These are phyloP conservation scores for Phellopilus nigrolimitatus DNA, from an alignment of 1,284 basidiomycete genomes.

Conservation along the genomic window DNA sequence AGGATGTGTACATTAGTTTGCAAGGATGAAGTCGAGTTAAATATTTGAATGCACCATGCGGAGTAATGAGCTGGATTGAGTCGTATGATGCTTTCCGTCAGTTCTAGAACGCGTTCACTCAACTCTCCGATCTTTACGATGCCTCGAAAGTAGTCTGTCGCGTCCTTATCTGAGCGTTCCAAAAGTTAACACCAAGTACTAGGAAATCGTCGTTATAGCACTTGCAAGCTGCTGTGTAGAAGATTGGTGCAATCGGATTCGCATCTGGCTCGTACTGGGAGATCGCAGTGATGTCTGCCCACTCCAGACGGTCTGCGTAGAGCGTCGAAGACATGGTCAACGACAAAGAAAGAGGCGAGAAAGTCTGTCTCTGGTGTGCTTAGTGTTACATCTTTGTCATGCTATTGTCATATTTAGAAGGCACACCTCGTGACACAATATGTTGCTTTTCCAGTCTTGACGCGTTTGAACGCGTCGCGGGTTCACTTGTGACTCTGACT, in stretches of 20 bases:
- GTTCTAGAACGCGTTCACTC: conserved; percentile 72
- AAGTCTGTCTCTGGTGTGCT: too few relatives aligned
- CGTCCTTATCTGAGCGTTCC: conserved; percentile 71
- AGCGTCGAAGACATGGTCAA: conserved; percentile 26
- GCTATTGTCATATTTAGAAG: too few relatives aligned
- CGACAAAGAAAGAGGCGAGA: too few relatives aligned
- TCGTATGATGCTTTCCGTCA: conserved; percentile 83
- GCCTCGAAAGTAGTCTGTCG: conserved; percentile 87
- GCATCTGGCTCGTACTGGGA: conserved; percentile 72
- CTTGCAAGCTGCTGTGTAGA: conserved; percentile 84
- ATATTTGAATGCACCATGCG: conserved; percentile 63
- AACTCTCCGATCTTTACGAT: conserved; percentile 73
- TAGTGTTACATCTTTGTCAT: too few relatives aligned
- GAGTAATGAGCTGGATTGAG: conserved; percentile 93
- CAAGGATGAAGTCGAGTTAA: conserved; percentile 11
- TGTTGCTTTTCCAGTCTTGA: too few relatives aligned
- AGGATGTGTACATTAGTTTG: conserved; percentile 7
- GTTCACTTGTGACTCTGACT: too few relatives aligned
- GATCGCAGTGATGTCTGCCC: conserved; percentile 76
- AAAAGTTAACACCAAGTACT: conserved; percentile 13
- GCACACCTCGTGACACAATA: too few relatives aligned
- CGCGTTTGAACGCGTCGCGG: too few relatives aligned
- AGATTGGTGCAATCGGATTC: conserved; percentile 81
- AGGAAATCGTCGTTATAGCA: conserved; percentile 22
- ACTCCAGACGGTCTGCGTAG: conserved; percentile 64